These are phyloP conservation scores for Galeopsis tetrahit DNA, from an alignment of 257 asterid species.

Conservation along the genomic window DNA sequence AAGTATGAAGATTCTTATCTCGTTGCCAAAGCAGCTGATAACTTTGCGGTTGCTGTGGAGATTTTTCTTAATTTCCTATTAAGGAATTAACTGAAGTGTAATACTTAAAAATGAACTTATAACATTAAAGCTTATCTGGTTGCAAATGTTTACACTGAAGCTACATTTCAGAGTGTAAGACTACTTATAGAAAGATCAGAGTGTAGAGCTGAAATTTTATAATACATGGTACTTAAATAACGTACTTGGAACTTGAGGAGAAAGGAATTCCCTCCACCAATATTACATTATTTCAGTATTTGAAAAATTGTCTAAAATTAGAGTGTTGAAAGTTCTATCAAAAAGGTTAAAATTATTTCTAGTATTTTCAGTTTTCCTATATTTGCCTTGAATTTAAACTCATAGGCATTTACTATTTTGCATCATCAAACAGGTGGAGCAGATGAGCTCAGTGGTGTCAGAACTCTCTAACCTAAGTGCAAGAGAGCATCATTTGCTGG, in stretches of 20 bases:
- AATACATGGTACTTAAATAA: not conserved
- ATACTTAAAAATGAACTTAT: not conserved
- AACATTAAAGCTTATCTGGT: not conserved
- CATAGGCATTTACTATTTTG: no score
- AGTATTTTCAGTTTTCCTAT: no score
- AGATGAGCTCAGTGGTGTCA: constrained; percentile 48
- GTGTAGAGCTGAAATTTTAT: not conserved
- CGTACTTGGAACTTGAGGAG: not conserved
- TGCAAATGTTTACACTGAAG: not conserved
- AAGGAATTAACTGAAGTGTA: not conserved
- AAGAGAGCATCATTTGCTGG: constrained; percentile 55
- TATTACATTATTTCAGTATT: not conserved
- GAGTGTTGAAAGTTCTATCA: not conserved
- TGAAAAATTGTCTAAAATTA: not conserved
- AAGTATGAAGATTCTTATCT: not conserved
- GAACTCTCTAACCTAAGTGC: constrained; percentile 61
- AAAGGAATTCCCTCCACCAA: no score
- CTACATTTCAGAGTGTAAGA: not conserved
- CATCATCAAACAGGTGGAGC: constrained; percentile 59
- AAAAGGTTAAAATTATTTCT: not conserved
- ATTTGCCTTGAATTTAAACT: no score
- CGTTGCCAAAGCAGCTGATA: constrained; percentile 19
- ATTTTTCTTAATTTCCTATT: not conserved
- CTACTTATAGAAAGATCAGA: not conserved
- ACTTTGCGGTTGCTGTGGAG: not conserved